Evolutionary conservation across 2,329 filamentous ascomycete genomes (phyloP).

Genomic region (Colletotrichum eremochloae): DNA sequence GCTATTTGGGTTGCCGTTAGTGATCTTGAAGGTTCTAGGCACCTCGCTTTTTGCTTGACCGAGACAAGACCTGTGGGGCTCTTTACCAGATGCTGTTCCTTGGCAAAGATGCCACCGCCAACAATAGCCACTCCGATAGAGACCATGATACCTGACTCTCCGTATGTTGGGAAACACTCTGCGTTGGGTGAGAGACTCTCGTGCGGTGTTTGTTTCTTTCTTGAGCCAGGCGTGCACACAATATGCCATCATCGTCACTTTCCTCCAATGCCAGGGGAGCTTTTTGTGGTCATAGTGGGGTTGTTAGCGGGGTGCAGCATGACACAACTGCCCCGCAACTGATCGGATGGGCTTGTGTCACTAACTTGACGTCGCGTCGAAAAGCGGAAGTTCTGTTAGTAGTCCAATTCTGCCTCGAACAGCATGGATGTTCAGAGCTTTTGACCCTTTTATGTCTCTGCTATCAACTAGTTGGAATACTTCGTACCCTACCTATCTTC

Average conservation of each 20-base stretch:
- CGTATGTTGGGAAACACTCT: not conserved
- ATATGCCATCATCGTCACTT: slow-evolving; percentile 31
- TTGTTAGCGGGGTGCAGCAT: slow-evolving; percentile 21
- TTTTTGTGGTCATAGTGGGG: slow-evolving; percentile 13
- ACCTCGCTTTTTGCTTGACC: not conserved
- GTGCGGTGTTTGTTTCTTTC: not conserved
- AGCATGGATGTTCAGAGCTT: slow-evolving; percentile 17
- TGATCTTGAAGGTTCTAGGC: not conserved
- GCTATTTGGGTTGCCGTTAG: slow-evolving; percentile 50
- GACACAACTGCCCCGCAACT: slow-evolving; percentile 23
- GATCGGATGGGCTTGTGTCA: not conserved
- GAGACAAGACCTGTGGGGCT: not conserved
- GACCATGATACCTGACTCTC: slow-evolving; percentile 48
- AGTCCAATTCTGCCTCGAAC: not conserved
- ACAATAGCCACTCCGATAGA: slow-evolving; percentile 70
- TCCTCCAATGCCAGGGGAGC: slow-evolving; percentile 26
- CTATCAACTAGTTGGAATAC: not conserved
- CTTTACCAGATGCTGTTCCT: slow-evolving; percentile 67
- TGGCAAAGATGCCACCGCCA: slow-evolving; percentile 73
- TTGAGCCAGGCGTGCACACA: not conserved
- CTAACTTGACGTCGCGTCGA: not conserved
- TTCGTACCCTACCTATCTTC: not conserved
- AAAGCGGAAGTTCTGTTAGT: not conserved
- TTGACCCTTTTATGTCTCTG: not conserved
- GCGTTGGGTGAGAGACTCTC: not conserved